These are phyloP conservation scores for Brassica incana DNA, from an alignment of 345 rosid genomes.

Conservation along the genomic window DNA sequence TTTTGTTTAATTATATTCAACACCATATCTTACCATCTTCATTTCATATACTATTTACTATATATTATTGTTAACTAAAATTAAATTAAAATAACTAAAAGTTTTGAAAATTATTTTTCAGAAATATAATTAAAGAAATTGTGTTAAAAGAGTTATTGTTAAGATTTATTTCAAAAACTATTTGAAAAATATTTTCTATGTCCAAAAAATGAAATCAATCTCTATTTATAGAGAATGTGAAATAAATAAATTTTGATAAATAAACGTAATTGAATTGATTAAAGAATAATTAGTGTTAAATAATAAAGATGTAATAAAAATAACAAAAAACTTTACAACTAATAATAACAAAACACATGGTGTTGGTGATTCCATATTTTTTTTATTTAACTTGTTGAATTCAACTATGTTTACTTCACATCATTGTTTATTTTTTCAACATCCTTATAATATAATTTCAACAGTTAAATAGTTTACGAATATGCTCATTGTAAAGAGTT, in stretches of 20 bases:
- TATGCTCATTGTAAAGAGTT: neutral
- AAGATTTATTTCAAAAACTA: too few species aligned
- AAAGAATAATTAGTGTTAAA: neutral
- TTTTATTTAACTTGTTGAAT: neutral
- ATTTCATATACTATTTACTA: neutral
- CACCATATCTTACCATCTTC: neutral
- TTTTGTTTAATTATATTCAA: neutral
- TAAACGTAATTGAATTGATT: neutral
- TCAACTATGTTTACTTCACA: neutral
- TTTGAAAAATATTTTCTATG: too few species aligned
- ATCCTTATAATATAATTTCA: neutral
- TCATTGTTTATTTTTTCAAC: neutral
- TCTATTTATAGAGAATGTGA: neutral
- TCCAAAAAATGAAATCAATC: neutral
- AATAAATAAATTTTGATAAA: neutral
- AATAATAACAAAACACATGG: neutral
- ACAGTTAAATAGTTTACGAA: neutral
- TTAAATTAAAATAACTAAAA: neutral
- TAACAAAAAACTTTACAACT: neutral
- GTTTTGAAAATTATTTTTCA: neutral
- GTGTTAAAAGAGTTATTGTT: neutral
- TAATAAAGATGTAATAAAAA: neutral
- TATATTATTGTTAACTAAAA: neutral
- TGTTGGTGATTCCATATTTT: neutral
- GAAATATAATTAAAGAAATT: neutral